A percentile compares a stretch with the other conserved stretches of the same genome.
phyloP scores from a whole-genome alignment of 306 rosid genomes.

The Sophora flavescens region DNA sequence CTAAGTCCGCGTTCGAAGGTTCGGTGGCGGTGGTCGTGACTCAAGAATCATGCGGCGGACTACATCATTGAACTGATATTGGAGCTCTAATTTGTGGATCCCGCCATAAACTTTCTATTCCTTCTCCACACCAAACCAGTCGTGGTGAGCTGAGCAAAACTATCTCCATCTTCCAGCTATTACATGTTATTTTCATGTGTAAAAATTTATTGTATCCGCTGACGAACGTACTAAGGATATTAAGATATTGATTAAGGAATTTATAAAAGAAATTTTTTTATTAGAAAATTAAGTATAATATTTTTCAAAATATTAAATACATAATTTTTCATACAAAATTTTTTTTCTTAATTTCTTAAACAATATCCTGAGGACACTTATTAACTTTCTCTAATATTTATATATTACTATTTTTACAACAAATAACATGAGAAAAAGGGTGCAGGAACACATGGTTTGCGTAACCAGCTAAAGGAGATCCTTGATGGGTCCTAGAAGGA shows the following conservation, averaged over 20 bases:
- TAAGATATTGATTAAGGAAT: no score
- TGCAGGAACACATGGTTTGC: slow-evolving; percentile 50
- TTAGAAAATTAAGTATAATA: no score
- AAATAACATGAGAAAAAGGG: not conserved
- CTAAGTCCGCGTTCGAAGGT: slow-evolving; percentile 71
- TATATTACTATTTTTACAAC: not conserved
- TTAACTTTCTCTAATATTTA: no score
- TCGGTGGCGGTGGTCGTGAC: slow-evolving; percentile 73
- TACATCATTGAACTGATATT: slow-evolving; percentile 58
- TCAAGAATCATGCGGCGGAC: slow-evolving; percentile 73
- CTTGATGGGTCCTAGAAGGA: slow-evolving; percentile 65
- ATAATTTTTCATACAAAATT: no score
- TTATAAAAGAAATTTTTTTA: no score
- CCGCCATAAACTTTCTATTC: slow-evolving; percentile 41
- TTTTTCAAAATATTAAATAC: no score
- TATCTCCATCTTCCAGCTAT: not conserved
- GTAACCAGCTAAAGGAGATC: slow-evolving; percentile 70
- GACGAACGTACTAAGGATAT: no score
- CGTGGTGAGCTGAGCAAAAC: slow-evolving; percentile 46
- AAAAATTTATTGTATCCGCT: no score
- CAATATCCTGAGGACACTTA: no score
- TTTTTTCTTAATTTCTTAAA: no score
- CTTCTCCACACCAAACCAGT: not conserved
- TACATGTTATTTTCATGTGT: not conserved
- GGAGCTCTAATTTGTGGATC: slow-evolving; percentile 49